Evolutionary conservation across 2,329 filamentous ascomycete species (phyloP).

Genomic region (Diaporthe citrichinensis): DNA sequence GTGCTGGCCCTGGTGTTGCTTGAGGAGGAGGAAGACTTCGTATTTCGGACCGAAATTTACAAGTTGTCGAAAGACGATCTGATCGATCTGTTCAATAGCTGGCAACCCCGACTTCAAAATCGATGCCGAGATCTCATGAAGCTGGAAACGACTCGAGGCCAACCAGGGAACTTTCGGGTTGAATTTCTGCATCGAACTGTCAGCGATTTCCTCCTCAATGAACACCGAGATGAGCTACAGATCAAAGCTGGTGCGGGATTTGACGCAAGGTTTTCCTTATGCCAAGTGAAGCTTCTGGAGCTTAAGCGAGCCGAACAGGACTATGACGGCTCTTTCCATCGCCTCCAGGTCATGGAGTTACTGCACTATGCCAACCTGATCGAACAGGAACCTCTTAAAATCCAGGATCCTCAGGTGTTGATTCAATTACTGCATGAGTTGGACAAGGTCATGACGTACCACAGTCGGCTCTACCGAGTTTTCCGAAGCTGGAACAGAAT

Average conservation of each 20-base stretch:
- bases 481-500: neutral
- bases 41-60: too few relatives aligned
- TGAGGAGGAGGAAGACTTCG: too few relatives aligned
- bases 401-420: neutral
- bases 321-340: neutral
- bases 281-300: neutral
- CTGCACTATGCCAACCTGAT: neutral
- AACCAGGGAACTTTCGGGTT: too few relatives aligned
- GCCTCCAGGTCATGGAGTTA: neutral
- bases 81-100: too few relatives aligned
- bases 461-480: neutral
- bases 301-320: neutral
- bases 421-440: neutral
- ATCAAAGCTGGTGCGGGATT: neutral
- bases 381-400: neutral
- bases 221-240: neutral
- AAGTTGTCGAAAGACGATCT: too few relatives aligned
- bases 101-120: too few relatives aligned
- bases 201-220: neutral
- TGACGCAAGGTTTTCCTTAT: neutral
- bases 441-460: neutral
- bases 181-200: neutral
- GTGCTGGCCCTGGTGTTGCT: too few relatives aligned
- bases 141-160: too few relatives aligned
- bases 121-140: too few relatives aligned